These are phyloP conservation scores for Populus trichocarpa DNA, from an alignment of 441 rosid genomes.

Conservation along the genomic window DNA sequence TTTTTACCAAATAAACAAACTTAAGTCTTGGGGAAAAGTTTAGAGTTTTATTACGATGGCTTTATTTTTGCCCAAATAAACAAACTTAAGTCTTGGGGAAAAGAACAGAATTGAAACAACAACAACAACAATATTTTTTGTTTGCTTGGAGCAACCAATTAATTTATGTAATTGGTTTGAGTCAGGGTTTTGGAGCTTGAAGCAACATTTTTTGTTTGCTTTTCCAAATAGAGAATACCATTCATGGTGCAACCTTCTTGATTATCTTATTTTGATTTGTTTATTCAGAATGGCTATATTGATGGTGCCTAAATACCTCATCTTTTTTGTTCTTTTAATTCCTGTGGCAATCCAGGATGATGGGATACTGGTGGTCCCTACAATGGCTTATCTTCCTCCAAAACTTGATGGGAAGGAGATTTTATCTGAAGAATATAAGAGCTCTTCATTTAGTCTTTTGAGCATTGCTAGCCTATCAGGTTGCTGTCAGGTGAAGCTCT, in stretches of 20 bases:
- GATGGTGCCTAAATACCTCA: not conserved
- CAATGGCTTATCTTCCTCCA: constrained; percentile 69
- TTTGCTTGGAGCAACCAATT: not conserved
- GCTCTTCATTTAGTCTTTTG: constrained; percentile 50
- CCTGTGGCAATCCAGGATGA: constrained; percentile 56
- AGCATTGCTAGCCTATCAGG: constrained; percentile 94
- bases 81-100: not conserved
- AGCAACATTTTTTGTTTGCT: not conserved
- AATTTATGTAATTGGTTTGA: not conserved
- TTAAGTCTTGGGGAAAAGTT: not conserved
- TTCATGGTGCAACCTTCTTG: not conserved
- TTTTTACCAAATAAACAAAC: not conserved
- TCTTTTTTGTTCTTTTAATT: not conserved
- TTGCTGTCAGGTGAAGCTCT: constrained; percentile 78
- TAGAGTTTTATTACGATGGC: not conserved
- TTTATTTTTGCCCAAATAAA: not conserved
- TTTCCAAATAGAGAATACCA: not conserved
- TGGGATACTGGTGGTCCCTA: constrained; percentile 84
- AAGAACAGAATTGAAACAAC: not conserved
- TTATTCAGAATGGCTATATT: not conserved
- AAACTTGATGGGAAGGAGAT: constrained; percentile 83
- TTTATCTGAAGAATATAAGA: constrained; percentile 65
- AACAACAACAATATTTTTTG: not conserved
- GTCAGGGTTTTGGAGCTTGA: not conserved
- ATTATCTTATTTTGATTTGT: not conserved